Evolutionary conservation across 108 stramenopile genomes (phyloP).

Genomic region (Chaetoceros tenuissimus): DNA sequence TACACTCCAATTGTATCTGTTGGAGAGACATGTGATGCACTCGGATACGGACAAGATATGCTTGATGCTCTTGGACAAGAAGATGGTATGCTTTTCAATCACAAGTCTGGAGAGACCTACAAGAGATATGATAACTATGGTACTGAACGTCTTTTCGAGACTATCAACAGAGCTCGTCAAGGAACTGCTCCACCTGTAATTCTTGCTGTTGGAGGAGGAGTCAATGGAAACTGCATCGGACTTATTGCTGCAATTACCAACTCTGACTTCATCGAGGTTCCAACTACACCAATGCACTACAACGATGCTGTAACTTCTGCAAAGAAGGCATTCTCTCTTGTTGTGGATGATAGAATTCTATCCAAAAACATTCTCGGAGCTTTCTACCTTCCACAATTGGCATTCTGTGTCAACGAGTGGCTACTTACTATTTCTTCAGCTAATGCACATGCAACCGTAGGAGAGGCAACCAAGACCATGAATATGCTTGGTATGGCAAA

Average conservation of each 20-base stretch:
- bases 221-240: constrained; percentile 19
- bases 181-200: constrained; percentile 9
- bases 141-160: constrained; percentile 7
- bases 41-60: constrained; percentile 16
- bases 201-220: constrained; percentile 17
- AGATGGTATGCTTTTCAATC: constrained; percentile 10
- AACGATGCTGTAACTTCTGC: constrained; percentile 13
- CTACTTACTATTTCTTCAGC: constrained; percentile 13
- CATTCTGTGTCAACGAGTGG: constrained; percentile 11
- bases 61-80: constrained; percentile 14
- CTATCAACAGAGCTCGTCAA: constrained; percentile 4
- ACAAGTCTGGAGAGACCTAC: constrained; percentile 19
- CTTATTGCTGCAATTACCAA: constrained; percentile 13
- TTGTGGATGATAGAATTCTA: constrained; percentile 8
- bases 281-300: constrained; percentile 23
- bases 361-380: constrained; percentile 14
- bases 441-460: constrained; percentile 16
- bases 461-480: constrained; percentile 18
- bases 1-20: constrained; percentile 14
- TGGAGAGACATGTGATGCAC: constrained; percentile 18
- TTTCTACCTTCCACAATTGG: constrained; percentile 15
- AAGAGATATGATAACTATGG: constrained; percentile 20
- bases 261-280: constrained; percentile 14
- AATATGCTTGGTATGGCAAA: constrained; percentile 15
- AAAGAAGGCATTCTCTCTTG: constrained; percentile 14